Evolutionary conservation across 2,329 filamentous ascomycete species (phyloP), one percentile per base, ranked within the genome.

Genomic region (Pseudogymnoascus sp.): DNA sequence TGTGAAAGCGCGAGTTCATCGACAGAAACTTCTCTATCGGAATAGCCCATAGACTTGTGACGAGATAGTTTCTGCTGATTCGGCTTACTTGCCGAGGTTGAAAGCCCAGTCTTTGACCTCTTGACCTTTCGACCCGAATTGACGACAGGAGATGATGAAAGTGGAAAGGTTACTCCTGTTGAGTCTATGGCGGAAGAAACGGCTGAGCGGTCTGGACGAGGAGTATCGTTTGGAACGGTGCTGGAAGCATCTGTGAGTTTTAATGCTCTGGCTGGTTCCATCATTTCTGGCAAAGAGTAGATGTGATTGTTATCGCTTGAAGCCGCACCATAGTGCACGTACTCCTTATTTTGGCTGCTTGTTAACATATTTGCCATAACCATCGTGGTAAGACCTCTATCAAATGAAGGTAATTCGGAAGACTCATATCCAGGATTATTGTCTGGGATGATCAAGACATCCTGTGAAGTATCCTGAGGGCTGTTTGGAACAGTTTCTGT

Each of bases 211-310:
- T 36, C 23, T 36, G 63, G 63, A 11, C 34, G 61, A 38, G 31
- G 46, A 25, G 63, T 63, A n/a, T 60, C 37, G 37, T 63, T 63
- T 25, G 46, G 61, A 12, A 63, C 31, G 2, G 44, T 63, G 28
- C 46, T 60, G n/a, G 34, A 44, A 3, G 37, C 46, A 16, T 56
- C 61, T 23, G 63, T 63, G 18, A 34, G 53, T 50, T 28, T 60
- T 8, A 37, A 38, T 7, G 16, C 25, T 18, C 36, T 40, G 21
- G 37, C 60, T 59, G 21, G 37, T n/a, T 50, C 56, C 62, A 62
- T 60, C 23, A 60, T 36, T 6, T 63, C 61, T 21, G 61, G 46
- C 11, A 60, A 23, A 2, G 62, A 64, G 10, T 60, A 62, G 18
- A 25, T 36, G 21, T 42, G 40, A 46, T 25, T 56, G 23, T 56